phyloP scores from a whole-genome alignment of 2,329 filamentous ascomycete genomes.

The Shiraia bambusicola region DNA sequence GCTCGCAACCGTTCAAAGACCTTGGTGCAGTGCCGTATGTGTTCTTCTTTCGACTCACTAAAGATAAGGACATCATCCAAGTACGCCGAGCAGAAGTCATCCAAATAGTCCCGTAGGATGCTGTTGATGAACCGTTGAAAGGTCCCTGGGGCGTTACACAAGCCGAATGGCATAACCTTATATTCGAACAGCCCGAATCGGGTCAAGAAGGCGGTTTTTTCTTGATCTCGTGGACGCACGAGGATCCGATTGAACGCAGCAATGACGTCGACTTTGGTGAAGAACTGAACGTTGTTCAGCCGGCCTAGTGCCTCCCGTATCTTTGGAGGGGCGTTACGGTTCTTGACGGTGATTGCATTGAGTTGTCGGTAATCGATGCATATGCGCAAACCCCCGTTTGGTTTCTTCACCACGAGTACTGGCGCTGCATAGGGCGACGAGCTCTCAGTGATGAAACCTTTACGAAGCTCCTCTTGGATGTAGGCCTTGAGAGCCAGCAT shows the following conservation, averaged over 20 bases:
- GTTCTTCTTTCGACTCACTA: background rate
- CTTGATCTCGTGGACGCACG: slow-evolving; percentile 3
- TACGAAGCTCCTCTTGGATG: background rate
- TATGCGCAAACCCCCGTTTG: background rate
- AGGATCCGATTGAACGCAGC: slow-evolving; percentile 1
- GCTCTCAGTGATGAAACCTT: slow-evolving; percentile 1
- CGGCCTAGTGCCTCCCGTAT: background rate
- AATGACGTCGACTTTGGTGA: slow-evolving; percentile 1
- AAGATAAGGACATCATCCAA: slow-evolving; percentile 7
- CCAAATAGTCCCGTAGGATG: slow-evolving; percentile 9
- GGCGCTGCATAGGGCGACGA: background rate
- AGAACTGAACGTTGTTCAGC: background rate
- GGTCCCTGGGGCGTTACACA: slow-evolving; percentile 19
- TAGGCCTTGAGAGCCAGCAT: background rate
- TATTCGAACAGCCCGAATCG: slow-evolving; percentile 25
- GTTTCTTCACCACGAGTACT: background rate
- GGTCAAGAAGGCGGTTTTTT: slow-evolving; percentile 8
- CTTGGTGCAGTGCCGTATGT: background rate
- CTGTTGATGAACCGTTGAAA: slow-evolving; percentile 23
- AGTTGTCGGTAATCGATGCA: slow-evolving; percentile 1
- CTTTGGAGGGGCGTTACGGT: background rate
- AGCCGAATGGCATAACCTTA: slow-evolving; percentile 24
- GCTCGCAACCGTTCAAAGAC: background rate
- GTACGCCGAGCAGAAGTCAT: slow-evolving; percentile 14
- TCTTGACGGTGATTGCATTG: slow-evolving; percentile 1